A percentile compares a stretch with the other conserved stretches of the same genome.
Conservation (phyloP, 768 basidiomycete genomes). For the Collybiopsis luxurians region DNA sequence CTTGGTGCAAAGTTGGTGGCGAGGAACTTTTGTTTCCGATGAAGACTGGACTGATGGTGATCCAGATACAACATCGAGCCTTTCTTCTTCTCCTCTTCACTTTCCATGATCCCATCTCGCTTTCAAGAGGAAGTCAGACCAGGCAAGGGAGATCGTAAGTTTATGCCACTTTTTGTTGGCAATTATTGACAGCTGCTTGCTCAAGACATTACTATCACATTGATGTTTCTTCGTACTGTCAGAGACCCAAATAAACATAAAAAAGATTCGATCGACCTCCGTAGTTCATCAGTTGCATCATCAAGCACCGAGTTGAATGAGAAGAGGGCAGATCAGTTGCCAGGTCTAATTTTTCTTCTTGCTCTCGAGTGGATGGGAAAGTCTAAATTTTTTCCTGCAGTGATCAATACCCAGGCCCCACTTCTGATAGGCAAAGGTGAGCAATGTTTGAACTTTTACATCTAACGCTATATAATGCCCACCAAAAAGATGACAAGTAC, state of each 20-base stretch:
- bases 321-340: neutral
- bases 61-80: slow-evolving; percentile 55
- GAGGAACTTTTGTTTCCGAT: neutral
- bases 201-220: slow-evolving; percentile 53
- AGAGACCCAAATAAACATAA: slow-evolving; percentile 23
- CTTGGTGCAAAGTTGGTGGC: slow-evolving; percentile 48
- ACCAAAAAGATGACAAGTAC: neutral
- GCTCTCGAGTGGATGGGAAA: neutral
- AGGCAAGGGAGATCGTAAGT: slow-evolving; percentile 51
- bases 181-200: neutral
- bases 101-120: slow-evolving; percentile 67
- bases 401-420: slow-evolving; percentile 54
- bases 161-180: neutral
- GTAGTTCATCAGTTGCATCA: slow-evolving; percentile 16
- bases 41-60: neutral
- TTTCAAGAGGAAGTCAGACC: slow-evolving; percentile 48
- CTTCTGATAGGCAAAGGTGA: slow-evolving; percentile 38
- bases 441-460: slow-evolving; percentile 9
- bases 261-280: slow-evolving; percentile 7
- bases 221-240: slow-evolving; percentile 48
- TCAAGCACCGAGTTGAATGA: neutral
- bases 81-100: slow-evolving; percentile 61
- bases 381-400: neutral
- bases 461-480: neutral
- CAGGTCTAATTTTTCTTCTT: neutral